phyloP scores from a whole-genome alignment of 176 grass and related monocot genomes.

The Oryza longistaminata region DNA sequence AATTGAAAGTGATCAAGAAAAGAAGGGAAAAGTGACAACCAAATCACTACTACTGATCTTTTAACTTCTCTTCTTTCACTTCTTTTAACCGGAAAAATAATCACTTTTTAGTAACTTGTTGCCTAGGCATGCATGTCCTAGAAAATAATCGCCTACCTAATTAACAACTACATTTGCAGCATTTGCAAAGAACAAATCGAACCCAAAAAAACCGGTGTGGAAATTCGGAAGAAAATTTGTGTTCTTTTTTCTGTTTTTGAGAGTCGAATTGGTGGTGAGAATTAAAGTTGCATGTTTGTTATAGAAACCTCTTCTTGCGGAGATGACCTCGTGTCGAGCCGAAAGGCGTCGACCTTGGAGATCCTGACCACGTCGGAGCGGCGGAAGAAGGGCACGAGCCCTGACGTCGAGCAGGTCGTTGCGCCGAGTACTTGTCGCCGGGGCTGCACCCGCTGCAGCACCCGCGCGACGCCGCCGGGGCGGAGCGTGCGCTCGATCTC shows the following conservation, averaged over 20 bases:
- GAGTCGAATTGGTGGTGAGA: neutral
- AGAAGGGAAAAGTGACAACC: slow-evolving; percentile 23
- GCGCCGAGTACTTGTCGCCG: slow-evolving; percentile 88
- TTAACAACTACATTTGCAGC: neutral
- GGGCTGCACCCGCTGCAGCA: slow-evolving; percentile 81
- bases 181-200: neutral
- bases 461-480: slow-evolving; percentile 62
- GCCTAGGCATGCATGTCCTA: neutral
- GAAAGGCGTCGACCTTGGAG: slow-evolving; percentile 79
- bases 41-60: neutral
- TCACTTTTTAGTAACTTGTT: neutral
- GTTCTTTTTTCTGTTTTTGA: neutral
- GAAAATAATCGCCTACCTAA: neutral
- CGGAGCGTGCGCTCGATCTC: slow-evolving; percentile 86
- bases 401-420: slow-evolving; percentile 70
- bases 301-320: slow-evolving; percentile 53
- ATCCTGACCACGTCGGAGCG: slow-evolving; percentile 53
- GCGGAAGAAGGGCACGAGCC: slow-evolving; percentile 66
- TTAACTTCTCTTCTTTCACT: neutral
- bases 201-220: neutral
- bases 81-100: neutral
- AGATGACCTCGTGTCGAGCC: slow-evolving; percentile 93
- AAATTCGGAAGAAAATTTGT: neutral
- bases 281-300: neutral
- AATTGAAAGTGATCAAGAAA: slow-evolving; percentile 19